Conservation (phyloP, 139 green algal species). For the Diplosphaera chodatii region DNA sequence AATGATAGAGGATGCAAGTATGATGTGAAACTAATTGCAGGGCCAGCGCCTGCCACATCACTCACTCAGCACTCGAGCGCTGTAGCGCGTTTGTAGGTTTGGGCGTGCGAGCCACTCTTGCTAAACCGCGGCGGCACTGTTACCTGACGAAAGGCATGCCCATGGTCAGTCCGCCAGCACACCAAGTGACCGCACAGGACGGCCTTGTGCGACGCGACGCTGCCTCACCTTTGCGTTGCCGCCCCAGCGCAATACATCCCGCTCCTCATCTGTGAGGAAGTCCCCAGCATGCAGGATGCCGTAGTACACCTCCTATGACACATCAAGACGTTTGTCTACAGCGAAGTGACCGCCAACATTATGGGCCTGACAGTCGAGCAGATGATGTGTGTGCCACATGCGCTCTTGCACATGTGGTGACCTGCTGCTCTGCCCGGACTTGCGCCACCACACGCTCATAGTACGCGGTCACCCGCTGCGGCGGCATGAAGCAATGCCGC, state of each 20-base stretch:
- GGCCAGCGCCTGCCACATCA: no score
- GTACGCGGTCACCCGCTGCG: conserved; percentile 26
- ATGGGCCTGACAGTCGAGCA: no score
- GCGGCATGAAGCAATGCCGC: conserved; percentile 43
- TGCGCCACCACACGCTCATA: conserved; percentile 26
- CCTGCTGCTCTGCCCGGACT: conserved; percentile 56
- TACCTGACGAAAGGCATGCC: no score
- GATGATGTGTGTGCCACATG: no score
- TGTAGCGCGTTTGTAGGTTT: conserved; percentile 45
- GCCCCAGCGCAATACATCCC: conserved; percentile 54
- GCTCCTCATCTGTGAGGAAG: conserved; percentile 36
- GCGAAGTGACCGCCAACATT: no score
- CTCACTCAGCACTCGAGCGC: conserved; percentile 50
- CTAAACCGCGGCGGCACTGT: conserved; percentile 35
- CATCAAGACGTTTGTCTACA: no score
- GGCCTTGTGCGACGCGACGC: no score
- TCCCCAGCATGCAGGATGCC: conserved; percentile 19
- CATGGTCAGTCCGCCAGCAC: no score
- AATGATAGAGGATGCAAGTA: no score
- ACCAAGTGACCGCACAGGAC: no score
- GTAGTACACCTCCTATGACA: conserved; percentile 30
- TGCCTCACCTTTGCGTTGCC: conserved; percentile 47
- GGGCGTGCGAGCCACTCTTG: conserved; percentile 8
- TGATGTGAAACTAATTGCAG: no score
- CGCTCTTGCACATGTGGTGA: no score